These are phyloP conservation scores for Detonula confervacea DNA, from an alignment of 352 stramenopile genomes.

Conservation along the genomic window DNA sequence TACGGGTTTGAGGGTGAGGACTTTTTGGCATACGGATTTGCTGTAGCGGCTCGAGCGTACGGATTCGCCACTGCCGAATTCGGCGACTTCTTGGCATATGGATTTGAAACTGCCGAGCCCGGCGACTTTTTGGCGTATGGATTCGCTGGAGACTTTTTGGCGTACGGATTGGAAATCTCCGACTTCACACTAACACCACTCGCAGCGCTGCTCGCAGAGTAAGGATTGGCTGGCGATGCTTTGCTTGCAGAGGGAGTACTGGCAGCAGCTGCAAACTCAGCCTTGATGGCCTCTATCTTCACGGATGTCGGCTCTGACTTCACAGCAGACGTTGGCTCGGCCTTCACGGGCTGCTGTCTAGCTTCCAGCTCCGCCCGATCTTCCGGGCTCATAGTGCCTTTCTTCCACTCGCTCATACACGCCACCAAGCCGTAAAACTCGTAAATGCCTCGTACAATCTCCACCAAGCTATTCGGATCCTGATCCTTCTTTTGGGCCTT, in stretches of 20 bases:
- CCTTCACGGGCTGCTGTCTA: neutral
- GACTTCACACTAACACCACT: no score
- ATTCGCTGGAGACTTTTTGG: constrained; percentile 53
- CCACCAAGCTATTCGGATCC: constrained; percentile 47
- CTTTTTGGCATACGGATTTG: no score
- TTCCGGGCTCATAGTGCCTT: constrained; percentile 13
- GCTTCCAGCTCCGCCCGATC: constrained; percentile 23
- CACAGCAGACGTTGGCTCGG: no score
- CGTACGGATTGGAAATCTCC: constrained; percentile 66
- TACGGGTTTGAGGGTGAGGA: no score
- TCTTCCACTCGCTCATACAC: constrained; percentile 55
- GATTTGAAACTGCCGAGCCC: constrained; percentile 44
- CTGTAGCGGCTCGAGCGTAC: no score
- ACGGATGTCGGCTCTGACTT: no score
- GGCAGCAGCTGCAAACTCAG: constrained; percentile 3
- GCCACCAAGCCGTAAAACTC: constrained; percentile 50
- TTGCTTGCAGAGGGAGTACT: constrained; percentile 16
- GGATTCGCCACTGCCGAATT: no score
- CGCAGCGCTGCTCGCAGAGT: constrained; percentile 9
- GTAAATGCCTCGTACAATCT: constrained; percentile 40
- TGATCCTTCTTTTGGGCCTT: constrained; percentile 26
- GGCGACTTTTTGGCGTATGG: constrained; percentile 82
- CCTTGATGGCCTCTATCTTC: neutral
- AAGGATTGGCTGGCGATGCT: constrained; percentile 10
- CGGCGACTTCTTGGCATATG: constrained; percentile 68